A percentile compares a stretch with the other conserved stretches of the same genome.
phyloP scores from a whole-genome alignment of 768 basidiomycete genomes.

The Austroboletus eburneus region DNA sequence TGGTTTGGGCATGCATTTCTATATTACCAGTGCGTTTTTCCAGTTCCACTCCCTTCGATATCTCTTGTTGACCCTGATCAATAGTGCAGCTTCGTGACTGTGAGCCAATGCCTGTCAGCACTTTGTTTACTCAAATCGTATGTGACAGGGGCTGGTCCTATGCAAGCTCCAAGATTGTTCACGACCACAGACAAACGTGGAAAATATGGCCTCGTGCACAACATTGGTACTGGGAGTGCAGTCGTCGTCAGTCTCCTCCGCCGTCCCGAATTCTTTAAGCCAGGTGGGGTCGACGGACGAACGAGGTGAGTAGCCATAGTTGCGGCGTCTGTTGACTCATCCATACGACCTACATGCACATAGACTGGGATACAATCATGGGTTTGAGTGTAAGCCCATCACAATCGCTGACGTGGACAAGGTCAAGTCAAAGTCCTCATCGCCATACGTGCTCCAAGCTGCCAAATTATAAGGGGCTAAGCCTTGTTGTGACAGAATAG shows the following conservation, averaged over 20 bases:
- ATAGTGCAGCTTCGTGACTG: constrained; percentile 75
- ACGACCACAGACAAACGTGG: constrained; percentile 58
- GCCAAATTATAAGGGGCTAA: constrained; percentile 47
- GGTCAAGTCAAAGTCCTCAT: constrained; percentile 66
- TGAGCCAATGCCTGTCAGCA: constrained; percentile 23
- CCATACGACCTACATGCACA: neutral
- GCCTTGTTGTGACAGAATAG: too few species aligned
- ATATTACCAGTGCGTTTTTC: constrained; percentile 72
- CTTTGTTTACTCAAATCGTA: neutral
- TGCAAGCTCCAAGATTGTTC: constrained; percentile 76
- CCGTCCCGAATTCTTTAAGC: constrained; percentile 70
- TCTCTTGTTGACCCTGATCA: constrained; percentile 1
- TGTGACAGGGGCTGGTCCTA: constrained; percentile 77
- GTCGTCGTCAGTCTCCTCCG: constrained; percentile 73
- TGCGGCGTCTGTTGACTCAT: neutral
- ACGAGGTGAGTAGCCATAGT: constrained; percentile 41
- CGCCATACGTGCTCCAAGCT: constrained; percentile 37
- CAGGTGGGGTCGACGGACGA: constrained; percentile 64
- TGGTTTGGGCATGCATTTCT: constrained; percentile 84
- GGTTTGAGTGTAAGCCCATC: constrained; percentile 57
- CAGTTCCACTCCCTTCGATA: neutral
- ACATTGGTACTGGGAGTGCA: constrained; percentile 79
- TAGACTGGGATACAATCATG: constrained; percentile 82
- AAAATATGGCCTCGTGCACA: constrained; percentile 79
- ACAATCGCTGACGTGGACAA: constrained; percentile 66